Base-by-base conservation (phyloP, 169 alveolate genomes). In the Theileria sp. region DNA sequence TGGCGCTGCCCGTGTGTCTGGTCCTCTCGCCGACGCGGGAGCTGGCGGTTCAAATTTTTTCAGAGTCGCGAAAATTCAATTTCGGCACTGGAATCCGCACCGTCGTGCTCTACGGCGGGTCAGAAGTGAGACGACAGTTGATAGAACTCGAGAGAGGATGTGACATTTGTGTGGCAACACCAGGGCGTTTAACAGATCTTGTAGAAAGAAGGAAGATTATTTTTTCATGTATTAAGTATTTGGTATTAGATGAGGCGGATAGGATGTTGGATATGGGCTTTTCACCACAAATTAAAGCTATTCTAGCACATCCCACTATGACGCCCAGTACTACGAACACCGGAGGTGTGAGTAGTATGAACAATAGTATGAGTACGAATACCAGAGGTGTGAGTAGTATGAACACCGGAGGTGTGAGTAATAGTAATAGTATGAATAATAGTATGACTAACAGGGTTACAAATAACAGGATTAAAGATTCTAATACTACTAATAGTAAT, bases 221-320 rank as follows among this genome's bases (percentile, higher is more conserved):
- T 34, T 84, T 95, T 74, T 75, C 79, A 23, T 88, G 88, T 30
- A 92, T 95, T 9, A 90, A 94, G 58, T 95, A 88, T 87, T 87
- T 96, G 60, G 96, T 96, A 28, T 70, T 96, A 34, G 99, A 96
- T 81, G 99, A 96, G 91, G 99, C 98, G 19, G 99, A 96, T 86
- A 87, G 98, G 79, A 94, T 95, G 97, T 77, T 95, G 50, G 99
- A 96, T 81, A 95, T 96, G 98, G 99, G 99, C 25, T 96, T 96
- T 88, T 97, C 96, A 67, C 97, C 97, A 28, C 96, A 95, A 74
- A 94, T 94, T 28, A 86, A 95, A 69, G 80, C 86, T 49, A 89
- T 94, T 32, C 95, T 95, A 61, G 89, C 91, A 64, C 90, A 94
- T 58, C 88, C 87, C 56, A 89, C 81, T 65, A 93, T 93, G 96